These are phyloP conservation scores for Xylaria sp. DNA, from an alignment of 2,329 filamentous ascomycete species.

Conservation along the genomic window DNA sequence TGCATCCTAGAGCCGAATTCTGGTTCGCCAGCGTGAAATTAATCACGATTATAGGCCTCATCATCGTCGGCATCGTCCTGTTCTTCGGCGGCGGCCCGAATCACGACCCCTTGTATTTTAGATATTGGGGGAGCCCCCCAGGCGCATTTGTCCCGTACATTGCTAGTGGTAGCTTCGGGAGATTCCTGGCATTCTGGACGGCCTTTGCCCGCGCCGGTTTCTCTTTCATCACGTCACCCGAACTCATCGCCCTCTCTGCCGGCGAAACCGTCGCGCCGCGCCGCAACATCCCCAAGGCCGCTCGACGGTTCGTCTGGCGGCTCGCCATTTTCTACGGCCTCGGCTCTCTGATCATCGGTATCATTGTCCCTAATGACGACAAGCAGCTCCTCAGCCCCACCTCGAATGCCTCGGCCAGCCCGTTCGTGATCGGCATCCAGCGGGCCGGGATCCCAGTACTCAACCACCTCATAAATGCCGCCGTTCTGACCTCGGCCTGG, in stretches of 20 bases:
- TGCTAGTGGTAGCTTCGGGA: slow-evolving; percentile 58
- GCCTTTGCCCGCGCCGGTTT: slow-evolving; percentile 69
- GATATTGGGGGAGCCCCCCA: slow-evolving; percentile 60
- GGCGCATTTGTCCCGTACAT: slow-evolving; percentile 61
- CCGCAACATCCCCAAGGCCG: slow-evolving; percentile 73
- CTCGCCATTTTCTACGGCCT: slow-evolving; percentile 72
- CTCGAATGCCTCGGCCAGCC: slow-evolving; percentile 70
- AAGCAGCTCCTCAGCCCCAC: slow-evolving; percentile 66
- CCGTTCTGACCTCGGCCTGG: slow-evolving; percentile 74
- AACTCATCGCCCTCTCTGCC: slow-evolving; percentile 72
- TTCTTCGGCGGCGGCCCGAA: slow-evolving; percentile 66
- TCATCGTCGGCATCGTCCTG: slow-evolving; percentile 66
- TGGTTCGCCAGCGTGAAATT: slow-evolving; percentile 71
- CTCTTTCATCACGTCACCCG: slow-evolving; percentile 71
- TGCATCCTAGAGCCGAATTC: slow-evolving; percentile 60
- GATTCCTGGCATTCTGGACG: slow-evolving; percentile 69
- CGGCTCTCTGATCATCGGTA: slow-evolving; percentile 69
- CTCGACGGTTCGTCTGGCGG: slow-evolving; percentile 70
- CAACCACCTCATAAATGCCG: slow-evolving; percentile 75
- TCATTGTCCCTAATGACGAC: slow-evolving; percentile 74
- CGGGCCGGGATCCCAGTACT: slow-evolving; percentile 71
- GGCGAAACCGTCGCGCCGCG: slow-evolving; percentile 73
- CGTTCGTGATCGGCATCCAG: slow-evolving; percentile 75
- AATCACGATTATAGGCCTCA: slow-evolving; percentile 67
- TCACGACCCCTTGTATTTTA: slow-evolving; percentile 61